Conservation (phyloP, 139 green algal genomes). For the Trebouxia sp. region DNA sequence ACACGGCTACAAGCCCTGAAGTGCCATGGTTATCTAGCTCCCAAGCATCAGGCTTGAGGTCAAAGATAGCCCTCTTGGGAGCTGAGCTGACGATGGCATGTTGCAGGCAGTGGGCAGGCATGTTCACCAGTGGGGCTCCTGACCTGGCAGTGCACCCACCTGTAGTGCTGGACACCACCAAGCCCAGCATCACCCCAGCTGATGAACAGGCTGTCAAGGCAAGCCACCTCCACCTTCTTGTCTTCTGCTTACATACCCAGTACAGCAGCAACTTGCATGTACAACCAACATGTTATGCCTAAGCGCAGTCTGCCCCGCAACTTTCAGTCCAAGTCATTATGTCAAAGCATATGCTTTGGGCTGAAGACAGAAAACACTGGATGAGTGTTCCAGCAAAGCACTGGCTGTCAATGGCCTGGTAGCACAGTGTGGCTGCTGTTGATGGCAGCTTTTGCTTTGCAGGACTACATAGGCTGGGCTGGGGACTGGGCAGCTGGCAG, state of each 20-base stretch:
- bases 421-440: background rate
- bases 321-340: background rate
- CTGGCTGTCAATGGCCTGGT: too few relatives aligned
- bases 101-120: conserved; percentile 57
- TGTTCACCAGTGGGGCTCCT: conserved; percentile 55
- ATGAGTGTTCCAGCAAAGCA: background rate
- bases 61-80: background rate
- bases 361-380: background rate
- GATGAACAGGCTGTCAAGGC: background rate
- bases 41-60: background rate
- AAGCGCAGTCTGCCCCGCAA: too few relatives aligned
- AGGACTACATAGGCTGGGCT: conserved; percentile 48
- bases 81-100: too few relatives aligned
- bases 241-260: background rate
- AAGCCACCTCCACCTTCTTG: background rate
- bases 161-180: background rate
- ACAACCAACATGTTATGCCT: background rate
- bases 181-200: background rate
- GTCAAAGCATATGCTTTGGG: background rate
- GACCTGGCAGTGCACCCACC: background rate
- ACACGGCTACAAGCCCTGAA: background rate
- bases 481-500: conserved; percentile 44
- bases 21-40: background rate
- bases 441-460: conserved; percentile 1
- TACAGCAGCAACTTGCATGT: background rate